phyloP scores from a whole-genome alignment of 2,329 filamentous ascomycete genomes.

The Fusarium paranaense region DNA sequence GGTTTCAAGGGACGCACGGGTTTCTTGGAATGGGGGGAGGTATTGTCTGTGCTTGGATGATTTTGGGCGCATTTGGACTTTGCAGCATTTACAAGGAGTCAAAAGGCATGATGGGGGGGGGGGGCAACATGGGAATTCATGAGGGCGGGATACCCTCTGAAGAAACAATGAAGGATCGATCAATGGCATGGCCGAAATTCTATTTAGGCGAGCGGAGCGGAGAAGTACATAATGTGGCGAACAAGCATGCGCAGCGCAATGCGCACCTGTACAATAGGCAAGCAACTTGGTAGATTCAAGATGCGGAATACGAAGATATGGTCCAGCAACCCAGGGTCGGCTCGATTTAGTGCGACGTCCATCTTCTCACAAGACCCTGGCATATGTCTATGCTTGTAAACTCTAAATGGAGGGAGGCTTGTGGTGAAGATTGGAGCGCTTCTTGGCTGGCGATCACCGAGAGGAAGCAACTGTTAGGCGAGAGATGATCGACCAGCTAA shows the following conservation, averaged over 20 bases:
- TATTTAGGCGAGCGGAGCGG: background rate
- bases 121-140: conserved; percentile 18
- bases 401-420: background rate
- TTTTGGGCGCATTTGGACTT: conserved; percentile 22
- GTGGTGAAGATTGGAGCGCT: conserved; percentile 33
- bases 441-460: conserved; percentile 18
- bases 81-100: conserved; percentile 37
- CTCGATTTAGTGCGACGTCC: background rate
- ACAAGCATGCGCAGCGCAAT: conserved; percentile 6
- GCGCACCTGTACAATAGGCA: conserved; percentile 28
- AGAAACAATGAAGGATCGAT: conserved; percentile 11
- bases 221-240: conserved; percentile 10
- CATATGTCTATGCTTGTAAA: conserved; percentile 9
- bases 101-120: conserved; percentile 6
- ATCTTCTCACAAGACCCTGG: background rate
- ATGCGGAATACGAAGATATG: conserved; percentile 7
- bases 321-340: background rate
- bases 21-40: background rate
- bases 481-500: background rate
- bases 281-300: background rate
- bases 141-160: conserved; percentile 27
- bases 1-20: conserved; percentile 6
- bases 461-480: background rate
- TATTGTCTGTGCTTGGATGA: conserved; percentile 1
- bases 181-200: background rate